Conservation (phyloP, 2,329 filamentous ascomycete genomes). For the Daldinia eschscholtzii region DNA sequence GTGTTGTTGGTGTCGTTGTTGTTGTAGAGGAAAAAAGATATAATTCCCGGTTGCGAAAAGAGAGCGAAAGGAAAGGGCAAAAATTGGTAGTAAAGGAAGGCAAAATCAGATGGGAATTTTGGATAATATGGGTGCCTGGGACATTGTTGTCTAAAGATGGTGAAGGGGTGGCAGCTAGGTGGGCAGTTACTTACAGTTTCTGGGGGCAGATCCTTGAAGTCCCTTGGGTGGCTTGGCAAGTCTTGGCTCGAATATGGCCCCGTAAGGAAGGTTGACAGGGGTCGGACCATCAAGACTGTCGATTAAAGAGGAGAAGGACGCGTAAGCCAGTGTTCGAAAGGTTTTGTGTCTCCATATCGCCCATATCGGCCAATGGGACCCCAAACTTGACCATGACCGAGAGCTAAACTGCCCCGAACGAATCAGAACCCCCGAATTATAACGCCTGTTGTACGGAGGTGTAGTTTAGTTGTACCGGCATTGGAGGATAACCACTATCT, state of each 20-base stretch:
- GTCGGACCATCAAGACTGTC: constrained; percentile 41
- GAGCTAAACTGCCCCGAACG: constrained; percentile 30
- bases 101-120: constrained; percentile 41
- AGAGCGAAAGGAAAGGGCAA: constrained; percentile 17
- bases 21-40: too few relatives aligned
- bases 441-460: neutral
- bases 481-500: neutral
- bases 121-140: constrained; percentile 42
- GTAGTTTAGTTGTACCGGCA: neutral
- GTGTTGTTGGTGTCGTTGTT: too few relatives aligned
- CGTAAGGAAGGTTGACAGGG: constrained; percentile 42
- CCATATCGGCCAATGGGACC: constrained; percentile 35
- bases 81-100: constrained; percentile 29
- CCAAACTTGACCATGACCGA: constrained; percentile 38
- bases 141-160: neutral
- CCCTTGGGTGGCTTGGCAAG: constrained; percentile 42
- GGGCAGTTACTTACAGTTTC: constrained; percentile 19
- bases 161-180: constrained; percentile 5
- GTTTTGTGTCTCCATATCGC: constrained; percentile 21
- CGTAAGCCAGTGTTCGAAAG: constrained; percentile 53
- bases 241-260: constrained; percentile 39
- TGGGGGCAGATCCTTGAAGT: constrained; percentile 21
- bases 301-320: constrained; percentile 52
- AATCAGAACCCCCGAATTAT: constrained; percentile 20
- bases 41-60: too few relatives aligned